phyloP scores from a whole-genome alignment of 2,329 filamentous ascomycete genomes.

The Thyridium curvatum region DNA sequence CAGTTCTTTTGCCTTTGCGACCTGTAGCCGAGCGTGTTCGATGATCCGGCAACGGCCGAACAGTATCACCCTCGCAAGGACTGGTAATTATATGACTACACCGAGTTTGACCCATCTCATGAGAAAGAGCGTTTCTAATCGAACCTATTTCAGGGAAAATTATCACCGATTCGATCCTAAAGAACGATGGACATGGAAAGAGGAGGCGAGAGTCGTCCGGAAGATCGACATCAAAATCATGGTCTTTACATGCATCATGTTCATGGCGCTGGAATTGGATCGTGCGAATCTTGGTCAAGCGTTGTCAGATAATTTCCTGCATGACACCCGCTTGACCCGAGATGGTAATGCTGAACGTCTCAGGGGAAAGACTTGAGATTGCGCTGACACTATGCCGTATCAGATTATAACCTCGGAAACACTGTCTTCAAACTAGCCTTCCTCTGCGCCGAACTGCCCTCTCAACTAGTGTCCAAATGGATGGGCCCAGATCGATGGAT shows the following conservation, averaged over 20 bases:
- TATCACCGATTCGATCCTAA: conserved; percentile 40
- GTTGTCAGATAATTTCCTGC: conserved; percentile 40
- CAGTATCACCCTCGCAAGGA: too few relatives aligned
- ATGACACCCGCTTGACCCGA: too few relatives aligned
- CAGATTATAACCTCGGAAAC: conserved; percentile 41
- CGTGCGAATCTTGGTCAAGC: conserved; percentile 40
- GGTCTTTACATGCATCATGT: conserved; percentile 41
- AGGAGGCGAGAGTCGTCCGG: conserved; percentile 29
- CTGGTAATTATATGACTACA: too few relatives aligned
- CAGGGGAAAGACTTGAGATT: conserved; percentile 32
- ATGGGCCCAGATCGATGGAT: conserved; percentile 55
- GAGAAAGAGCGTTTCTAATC: too few relatives aligned
- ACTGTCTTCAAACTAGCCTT: conserved; percentile 43
- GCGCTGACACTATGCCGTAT: too few relatives aligned
- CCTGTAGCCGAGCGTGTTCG: too few relatives aligned
- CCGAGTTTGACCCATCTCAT: too few relatives aligned
- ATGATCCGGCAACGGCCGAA: too few relatives aligned
- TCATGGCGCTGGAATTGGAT: conserved; percentile 44
- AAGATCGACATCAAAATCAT: conserved; percentile 39
- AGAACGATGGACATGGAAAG: conserved; percentile 33
- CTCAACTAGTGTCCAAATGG: conserved; percentile 53
- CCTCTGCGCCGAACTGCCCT: conserved; percentile 52
- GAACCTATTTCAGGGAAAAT: conserved; percentile 24
- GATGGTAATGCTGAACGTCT: too few relatives aligned
- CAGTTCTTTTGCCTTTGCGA: too few relatives aligned